Conservation (phyloP, 306 rosid species). For the Boehmeria nivea region DNA sequence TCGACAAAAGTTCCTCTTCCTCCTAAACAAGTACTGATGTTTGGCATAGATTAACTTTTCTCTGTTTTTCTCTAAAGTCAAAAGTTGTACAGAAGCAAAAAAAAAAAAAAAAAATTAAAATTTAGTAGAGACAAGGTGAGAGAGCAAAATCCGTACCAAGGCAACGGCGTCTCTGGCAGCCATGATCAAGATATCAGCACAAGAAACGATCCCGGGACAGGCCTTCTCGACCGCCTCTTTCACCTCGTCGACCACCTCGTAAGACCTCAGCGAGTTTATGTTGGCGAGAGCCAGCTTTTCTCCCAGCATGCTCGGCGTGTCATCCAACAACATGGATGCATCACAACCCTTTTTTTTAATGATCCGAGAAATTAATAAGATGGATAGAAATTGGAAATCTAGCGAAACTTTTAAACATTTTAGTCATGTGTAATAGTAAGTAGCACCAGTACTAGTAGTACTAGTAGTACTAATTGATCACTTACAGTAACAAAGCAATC, state of each 20-base stretch:
- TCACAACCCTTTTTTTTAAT: constrained; percentile 61
- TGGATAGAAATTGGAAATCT: no score
- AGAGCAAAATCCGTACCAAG: constrained; percentile 31
- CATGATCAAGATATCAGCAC: constrained; percentile 83
- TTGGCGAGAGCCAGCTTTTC: constrained; percentile 76
- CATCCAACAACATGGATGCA: constrained; percentile 85
- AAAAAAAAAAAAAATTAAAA: not conserved
- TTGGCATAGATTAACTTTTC: no score
- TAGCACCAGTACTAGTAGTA: not conserved
- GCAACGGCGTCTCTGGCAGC: constrained; percentile 85
- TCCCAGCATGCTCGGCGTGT: constrained; percentile 71
- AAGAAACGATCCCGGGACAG: constrained; percentile 79
- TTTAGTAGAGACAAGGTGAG: not conserved
- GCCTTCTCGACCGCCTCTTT: constrained; percentile 57
- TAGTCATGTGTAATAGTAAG: not conserved
- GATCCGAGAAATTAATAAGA: not conserved
- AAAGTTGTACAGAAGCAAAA: not conserved
- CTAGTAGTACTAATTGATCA: not conserved
- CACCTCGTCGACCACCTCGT: constrained; percentile 62
- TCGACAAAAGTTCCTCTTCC: no score
- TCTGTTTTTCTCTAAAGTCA: not conserved
- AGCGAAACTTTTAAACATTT: not conserved
- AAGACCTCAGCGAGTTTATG: constrained; percentile 73
- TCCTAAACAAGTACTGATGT: no score
- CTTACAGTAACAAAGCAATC: constrained; percentile 81